phyloP scores from a whole-genome alignment of 352 stramenopile species.

The Pythium monospermum region DNA sequence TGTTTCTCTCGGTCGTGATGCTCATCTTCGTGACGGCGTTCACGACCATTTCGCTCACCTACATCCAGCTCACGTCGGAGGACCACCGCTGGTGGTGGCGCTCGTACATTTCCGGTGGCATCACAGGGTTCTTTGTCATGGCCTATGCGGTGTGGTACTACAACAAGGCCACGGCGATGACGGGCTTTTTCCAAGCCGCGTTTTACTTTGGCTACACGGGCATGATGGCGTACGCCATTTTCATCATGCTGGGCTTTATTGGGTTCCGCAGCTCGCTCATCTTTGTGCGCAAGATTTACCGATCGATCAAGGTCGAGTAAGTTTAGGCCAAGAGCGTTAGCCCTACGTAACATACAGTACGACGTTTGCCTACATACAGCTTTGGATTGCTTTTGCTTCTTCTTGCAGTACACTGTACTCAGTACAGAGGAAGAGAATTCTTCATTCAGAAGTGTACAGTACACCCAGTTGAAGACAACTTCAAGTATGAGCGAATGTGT shows the following conservation, averaged over 20 bases:
- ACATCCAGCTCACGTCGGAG: constrained; percentile 96
- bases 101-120: constrained; percentile 92
- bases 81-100: constrained; percentile 98
- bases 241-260: constrained; percentile 96
- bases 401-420: too few species aligned
- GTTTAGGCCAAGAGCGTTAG: neutral
- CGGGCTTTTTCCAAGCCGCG: constrained; percentile 92
- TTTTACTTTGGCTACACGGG: constrained; percentile 99
- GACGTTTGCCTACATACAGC: too few species aligned
- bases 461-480: too few species aligned
- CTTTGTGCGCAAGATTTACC: constrained; percentile 98
- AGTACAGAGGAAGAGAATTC: too few species aligned
- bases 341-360: too few species aligned
- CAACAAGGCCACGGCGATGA: constrained; percentile 93
- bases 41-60: constrained; percentile 96
- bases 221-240: constrained; percentile 95
- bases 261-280: constrained; percentile 94
- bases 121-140: constrained; percentile 95
- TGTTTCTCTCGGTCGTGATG: constrained; percentile 95
- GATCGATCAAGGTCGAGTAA: constrained; percentile 95
- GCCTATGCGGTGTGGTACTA: constrained; percentile 96
- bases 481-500: too few species aligned
- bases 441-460: too few species aligned
- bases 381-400: too few species aligned
- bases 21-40: constrained; percentile 95